Conservation (phyloP, 805 yeast genomes). For the Pichia cephalocereana region DNA sequence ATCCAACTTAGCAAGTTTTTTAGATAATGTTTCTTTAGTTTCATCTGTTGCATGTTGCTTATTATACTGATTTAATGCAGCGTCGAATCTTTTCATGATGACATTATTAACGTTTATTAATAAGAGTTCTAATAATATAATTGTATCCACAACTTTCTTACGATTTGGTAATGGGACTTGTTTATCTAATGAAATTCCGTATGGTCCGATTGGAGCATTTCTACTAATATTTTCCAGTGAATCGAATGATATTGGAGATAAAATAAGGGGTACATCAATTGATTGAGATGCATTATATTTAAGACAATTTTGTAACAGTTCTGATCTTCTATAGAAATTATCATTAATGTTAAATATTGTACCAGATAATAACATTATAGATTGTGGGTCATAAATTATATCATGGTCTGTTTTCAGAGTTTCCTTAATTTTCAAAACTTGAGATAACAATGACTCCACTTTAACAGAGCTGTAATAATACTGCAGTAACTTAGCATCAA, state of each 20-base stretch:
- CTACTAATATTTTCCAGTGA: slow-evolving; percentile 21
- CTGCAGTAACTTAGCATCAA: slow-evolving; percentile 51
- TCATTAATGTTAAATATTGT: slow-evolving; percentile 33
- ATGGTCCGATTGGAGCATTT: slow-evolving; percentile 5
- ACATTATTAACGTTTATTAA: slow-evolving; percentile 22
- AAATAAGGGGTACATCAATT: slow-evolving; percentile 31
- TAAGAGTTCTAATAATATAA: slow-evolving; percentile 21
- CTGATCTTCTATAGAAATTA: slow-evolving; percentile 30
- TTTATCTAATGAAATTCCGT: slow-evolving; percentile 4
- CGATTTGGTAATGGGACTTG: slow-evolving; percentile 18
- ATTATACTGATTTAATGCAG: slow-evolving; percentile 4
- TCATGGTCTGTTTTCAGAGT: slow-evolving; percentile 8
- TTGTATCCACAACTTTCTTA: slow-evolving; percentile 18
- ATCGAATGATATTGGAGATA: slow-evolving; percentile 27
- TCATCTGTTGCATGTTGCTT: slow-evolving; percentile 17
- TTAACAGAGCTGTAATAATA: slow-evolving; percentile 46
- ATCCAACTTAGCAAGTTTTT: neutral
- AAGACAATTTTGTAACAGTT: slow-evolving; percentile 27
- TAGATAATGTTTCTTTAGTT: slow-evolving; percentile 7
- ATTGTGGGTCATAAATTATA: slow-evolving; percentile 25
- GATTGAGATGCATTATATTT: slow-evolving; percentile 35
- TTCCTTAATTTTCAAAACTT: slow-evolving; percentile 18
- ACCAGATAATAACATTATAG: slow-evolving; percentile 30
- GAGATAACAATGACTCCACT: slow-evolving; percentile 26
- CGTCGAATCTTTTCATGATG: slow-evolving; percentile 17